phyloP scores from a whole-genome alignment of 1,284 basidiomycete species.

The Stereum hirsutum region DNA sequence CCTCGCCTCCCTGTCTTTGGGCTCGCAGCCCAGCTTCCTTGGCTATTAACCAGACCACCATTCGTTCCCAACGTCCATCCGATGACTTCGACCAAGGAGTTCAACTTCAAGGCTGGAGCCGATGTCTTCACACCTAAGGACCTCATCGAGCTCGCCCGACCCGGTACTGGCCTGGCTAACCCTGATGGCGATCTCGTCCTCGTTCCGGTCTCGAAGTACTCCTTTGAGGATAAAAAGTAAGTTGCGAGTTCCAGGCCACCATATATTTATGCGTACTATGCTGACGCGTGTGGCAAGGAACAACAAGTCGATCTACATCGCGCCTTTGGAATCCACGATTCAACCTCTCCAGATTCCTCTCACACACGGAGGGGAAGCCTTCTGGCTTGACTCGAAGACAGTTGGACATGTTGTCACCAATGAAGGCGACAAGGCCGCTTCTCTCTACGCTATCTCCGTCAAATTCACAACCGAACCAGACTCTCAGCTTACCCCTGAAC shows the following conservation, averaged over 20 bases:
- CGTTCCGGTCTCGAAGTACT: slow-evolving; percentile 60
- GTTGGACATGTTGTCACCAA: slow-evolving; percentile 55
- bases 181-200: slow-evolving; percentile 56
- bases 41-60: slow-evolving; percentile 8
- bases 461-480: slow-evolving; percentile 23
- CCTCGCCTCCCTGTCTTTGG: slow-evolving; percentile 32
- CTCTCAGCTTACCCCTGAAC: slow-evolving; percentile 20
- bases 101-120: slow-evolving; percentile 44
- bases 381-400: slow-evolving; percentile 68
- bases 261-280: not conserved
- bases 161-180: slow-evolving; percentile 59
- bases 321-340: slow-evolving; percentile 40
- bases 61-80: not conserved
- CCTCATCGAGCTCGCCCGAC: slow-evolving; percentile 64
- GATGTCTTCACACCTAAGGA: slow-evolving; percentile 65
- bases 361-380: slow-evolving; percentile 57
- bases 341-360: slow-evolving; percentile 44
- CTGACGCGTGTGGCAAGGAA: slow-evolving; percentile 33
- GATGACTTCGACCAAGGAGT: slow-evolving; percentile 23
- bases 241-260: slow-evolving; percentile 18
- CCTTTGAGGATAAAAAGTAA: slow-evolving; percentile 63
- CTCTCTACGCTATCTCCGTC: slow-evolving; percentile 51
- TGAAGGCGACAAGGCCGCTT: slow-evolving; percentile 36
- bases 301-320: slow-evolving; percentile 56
- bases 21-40: slow-evolving; percentile 40